Conservation (phyloP, 805 yeast genomes). For the Torulaspora microellipsoides region DNA sequence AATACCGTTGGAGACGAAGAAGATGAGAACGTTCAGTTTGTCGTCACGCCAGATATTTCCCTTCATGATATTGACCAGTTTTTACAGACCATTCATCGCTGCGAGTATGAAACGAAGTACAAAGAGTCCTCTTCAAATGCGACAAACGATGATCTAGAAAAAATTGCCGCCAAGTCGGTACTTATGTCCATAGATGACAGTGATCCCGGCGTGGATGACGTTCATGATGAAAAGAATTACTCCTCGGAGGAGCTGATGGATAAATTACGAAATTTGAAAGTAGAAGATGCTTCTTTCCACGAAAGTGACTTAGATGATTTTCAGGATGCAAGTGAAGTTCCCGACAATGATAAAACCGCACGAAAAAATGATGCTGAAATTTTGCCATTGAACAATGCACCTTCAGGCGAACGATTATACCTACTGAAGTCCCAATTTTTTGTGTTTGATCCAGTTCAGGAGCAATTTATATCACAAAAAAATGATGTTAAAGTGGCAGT, state of each 20-base stretch:
- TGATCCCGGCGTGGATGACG: constrained; percentile 32
- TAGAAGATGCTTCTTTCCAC: constrained; percentile 20
- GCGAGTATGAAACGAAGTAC: constrained; percentile 75
- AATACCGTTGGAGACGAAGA: constrained; percentile 78
- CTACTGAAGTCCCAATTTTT: constrained; percentile 41
- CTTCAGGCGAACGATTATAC: constrained; percentile 12
- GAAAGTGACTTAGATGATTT: constrained; percentile 15
- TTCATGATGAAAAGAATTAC: constrained; percentile 29
- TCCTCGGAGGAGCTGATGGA: constrained; percentile 20
- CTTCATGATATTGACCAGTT: constrained; percentile 53
- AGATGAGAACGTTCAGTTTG: constrained; percentile 80
- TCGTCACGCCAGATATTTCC: constrained; percentile 58
- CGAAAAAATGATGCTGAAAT: background rate
- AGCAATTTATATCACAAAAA: constrained; percentile 44
- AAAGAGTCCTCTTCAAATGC: constrained; percentile 47
- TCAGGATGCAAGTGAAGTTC: constrained; percentile 22
- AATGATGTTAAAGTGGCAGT: constrained; percentile 36
- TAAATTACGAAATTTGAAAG: constrained; percentile 30
- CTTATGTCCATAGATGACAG: constrained; percentile 24
- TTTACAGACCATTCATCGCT: constrained; percentile 54
- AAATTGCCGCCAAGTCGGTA: constrained; percentile 41
- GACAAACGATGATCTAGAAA: constrained; percentile 46
- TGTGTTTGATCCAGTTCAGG: constrained; percentile 50
- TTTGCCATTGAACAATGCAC: constrained; percentile 14
- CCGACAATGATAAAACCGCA: constrained; percentile 1